Evolutionary conservation across 1,284 basidiomycete genomes (phyloP), one percentile per base, ranked within the genome.

Genomic region (Termitomyces sp.): DNA sequence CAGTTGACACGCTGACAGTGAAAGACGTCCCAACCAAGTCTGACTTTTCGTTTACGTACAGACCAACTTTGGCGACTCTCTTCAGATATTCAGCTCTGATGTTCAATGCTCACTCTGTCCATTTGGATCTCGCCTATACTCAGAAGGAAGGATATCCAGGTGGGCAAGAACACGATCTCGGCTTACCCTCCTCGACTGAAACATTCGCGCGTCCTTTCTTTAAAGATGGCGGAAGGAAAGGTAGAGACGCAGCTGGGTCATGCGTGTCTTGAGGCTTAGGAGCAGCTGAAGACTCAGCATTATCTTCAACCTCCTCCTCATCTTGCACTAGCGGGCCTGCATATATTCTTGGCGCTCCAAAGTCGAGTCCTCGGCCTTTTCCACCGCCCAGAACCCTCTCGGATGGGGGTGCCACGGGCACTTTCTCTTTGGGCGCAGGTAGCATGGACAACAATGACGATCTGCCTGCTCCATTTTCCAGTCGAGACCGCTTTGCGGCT

Each of bases 1-100:
- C 9, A 24, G 6, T 46, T 37, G 34, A 42, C 6, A 34, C 35
- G 28, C 42, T 16, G 18, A 19, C 59, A 84, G 81, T 83, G 52
- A 66, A 72, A 24, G 74, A 68, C 54, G 60, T 83, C n/a, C 83
- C 84, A 14, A 60, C 63, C 7, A 68, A 76, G 0, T 56, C 65
- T 21, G 79, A 84, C 54, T 84, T 87, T 63, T 75, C 77, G 2
- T 83, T 87, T 64, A 72, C 71, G 33, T 91, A 83, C 64, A 80
- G 72, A 8, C 89, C 90, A 9, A 82, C 78, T 18, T 67, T 81
- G 33, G 83, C 83, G 5, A 89, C 86, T 1, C 73, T 93, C 19
- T 93, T 93, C 73, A 82, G 89, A 9, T 93, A 88, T 71, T 91
- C 88, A 9, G 88, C 91, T 13, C 72, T 93, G 34, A 93, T 85